Base-by-base conservation (phyloP, 768 basidiomycete species). In the Paxillus rubicundulus region DNA sequence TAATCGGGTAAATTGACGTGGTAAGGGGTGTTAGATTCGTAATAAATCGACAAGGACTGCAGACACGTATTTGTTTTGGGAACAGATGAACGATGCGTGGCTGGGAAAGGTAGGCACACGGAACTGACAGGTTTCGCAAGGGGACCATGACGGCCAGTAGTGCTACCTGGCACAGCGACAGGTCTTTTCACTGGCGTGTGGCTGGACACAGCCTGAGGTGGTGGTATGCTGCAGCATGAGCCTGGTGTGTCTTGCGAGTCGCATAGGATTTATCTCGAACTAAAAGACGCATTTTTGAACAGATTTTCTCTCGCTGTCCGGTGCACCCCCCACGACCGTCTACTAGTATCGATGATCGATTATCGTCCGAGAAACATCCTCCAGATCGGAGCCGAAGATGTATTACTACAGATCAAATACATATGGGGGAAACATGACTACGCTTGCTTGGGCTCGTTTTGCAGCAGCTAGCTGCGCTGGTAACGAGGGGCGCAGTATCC, bases 241-340 rank as follows among this genome's bases (percentile, higher is more conserved):
- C 42, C 27, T 33, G 33, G 24, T 24, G 9, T 21, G 9, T 42
- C 5, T 17, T 33, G 53, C 40, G 53, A 51, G 49, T 51, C 49
- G 45, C 49, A 36, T 21, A 36, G 46, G 45, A 41, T 21, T 34
- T 40, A 38, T 52, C 52, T 54, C 53, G 43, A 42, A 53, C 20
- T 52, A 4, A 9, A 50, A 51, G 44, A 33, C 30, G 24, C 40
- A 20, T 38, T 55, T 55, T 46, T 45, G 54, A 55, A 47, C n/a
- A 9, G 30, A 21, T 49, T 56, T 56, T 56, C 55, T 53, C 55
- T 56, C 55, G 55, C 46, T 56, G 51, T 56, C 47, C 32, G 18
- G 42, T 9, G 46, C 45, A 9, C 21, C 43, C 41, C 53, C 50
- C 53, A 54, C 53, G 50, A 52, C 46, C 45, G 17, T 21, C 13